These are phyloP conservation scores for Paspalum notatum DNA, from an alignment of 176 grass and related monocot genomes.

Conservation along the genomic window DNA sequence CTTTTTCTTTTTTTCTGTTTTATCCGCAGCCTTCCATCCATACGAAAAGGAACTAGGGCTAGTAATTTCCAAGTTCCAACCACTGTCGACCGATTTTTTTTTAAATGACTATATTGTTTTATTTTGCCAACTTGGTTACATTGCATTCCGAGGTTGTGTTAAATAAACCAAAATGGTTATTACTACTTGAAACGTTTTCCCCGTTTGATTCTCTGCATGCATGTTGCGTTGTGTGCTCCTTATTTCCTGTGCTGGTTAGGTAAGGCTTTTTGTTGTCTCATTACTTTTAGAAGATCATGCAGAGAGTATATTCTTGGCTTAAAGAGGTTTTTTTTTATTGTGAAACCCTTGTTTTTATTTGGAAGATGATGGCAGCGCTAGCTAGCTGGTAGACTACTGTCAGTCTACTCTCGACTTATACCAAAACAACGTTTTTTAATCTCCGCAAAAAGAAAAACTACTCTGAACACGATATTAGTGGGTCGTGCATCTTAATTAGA, in stretches of 20 bases:
- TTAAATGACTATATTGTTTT: no score
- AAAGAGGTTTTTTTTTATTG: not conserved
- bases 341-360: not conserved
- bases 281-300: conserved; percentile 42
- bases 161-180: not conserved
- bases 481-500: no score
- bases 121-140: not conserved
- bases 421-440: not conserved
- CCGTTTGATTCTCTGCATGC: not conserved
- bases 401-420: not conserved
- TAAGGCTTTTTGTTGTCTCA: conserved; percentile 30
- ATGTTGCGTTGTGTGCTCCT: not conserved
- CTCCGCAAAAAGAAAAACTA: no score
- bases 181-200: no score
- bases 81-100: not conserved
- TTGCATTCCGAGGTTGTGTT: conserved; percentile 3
- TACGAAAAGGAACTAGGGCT: no score
- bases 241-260: conserved; percentile 15
- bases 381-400: not conserved
- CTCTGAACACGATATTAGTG: no score
- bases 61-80: no score
- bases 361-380: not conserved
- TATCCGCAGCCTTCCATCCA: no score
- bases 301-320: conserved; percentile 28
- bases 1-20: no score